These are phyloP conservation scores for Ceratobasidium sp. DNA, from an alignment of 1,284 basidiomycete species.

Conservation along the genomic window DNA sequence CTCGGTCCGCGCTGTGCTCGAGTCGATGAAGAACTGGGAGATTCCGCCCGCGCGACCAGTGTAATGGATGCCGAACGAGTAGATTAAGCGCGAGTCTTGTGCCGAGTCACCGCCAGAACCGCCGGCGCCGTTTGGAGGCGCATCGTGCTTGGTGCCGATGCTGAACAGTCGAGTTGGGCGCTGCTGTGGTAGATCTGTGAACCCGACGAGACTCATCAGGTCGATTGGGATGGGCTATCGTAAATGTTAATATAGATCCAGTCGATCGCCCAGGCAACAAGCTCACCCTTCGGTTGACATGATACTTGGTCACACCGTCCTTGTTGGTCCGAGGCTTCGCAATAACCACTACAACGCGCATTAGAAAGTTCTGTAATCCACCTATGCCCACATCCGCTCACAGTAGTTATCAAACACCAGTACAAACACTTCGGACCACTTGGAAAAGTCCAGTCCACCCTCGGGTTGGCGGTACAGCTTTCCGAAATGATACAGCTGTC, in stretches of 20 bases:
- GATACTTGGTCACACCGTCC: slow-evolving; percentile 77
- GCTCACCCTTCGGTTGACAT: slow-evolving; percentile 81
- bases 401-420: slow-evolving; percentile 94
- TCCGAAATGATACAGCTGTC: slow-evolving; percentile 84
- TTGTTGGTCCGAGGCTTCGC: slow-evolving; percentile 79
- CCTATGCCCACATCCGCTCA: slow-evolving; percentile 58
- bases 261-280: slow-evolving; percentile 3
- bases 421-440: slow-evolving; percentile 87
- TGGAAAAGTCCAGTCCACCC: slow-evolving; percentile 79
- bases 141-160: slow-evolving; percentile 35
- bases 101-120: slow-evolving; percentile 48
- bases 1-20: slow-evolving; percentile 74
- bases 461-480: slow-evolving; percentile 87
- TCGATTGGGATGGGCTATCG: slow-evolving; percentile 88
- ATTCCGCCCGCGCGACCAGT: slow-evolving; percentile 84
- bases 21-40: slow-evolving; percentile 88
- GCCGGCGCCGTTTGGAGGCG: slow-evolving; percentile 48
- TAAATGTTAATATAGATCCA: slow-evolving; percentile 42
- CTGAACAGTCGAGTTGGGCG: slow-evolving; percentile 71
- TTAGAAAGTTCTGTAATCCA: slow-evolving; percentile 28
- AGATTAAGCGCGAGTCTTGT: slow-evolving; percentile 74
- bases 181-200: slow-evolving; percentile 77
- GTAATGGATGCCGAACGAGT: slow-evolving; percentile 85
- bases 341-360: slow-evolving; percentile 74
- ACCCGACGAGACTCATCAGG: slow-evolving; percentile 81